phyloP scores from a whole-genome alignment of 2,329 filamentous ascomycete genomes.

The Arthroderma uncinatum region DNA sequence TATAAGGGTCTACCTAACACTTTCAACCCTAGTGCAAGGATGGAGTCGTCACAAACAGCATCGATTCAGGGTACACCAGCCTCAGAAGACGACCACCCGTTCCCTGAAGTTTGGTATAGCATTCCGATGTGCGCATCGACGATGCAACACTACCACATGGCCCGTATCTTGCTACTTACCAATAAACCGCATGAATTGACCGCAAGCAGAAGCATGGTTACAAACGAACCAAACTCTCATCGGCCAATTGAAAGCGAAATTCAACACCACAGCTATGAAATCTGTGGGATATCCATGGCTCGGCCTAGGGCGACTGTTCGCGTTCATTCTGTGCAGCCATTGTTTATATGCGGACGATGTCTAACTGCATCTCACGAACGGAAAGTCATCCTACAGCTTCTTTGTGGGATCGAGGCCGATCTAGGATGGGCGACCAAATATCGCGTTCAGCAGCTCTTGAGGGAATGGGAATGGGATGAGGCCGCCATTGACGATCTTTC shows the following conservation, averaged over 20 bases:
- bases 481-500: background rate
- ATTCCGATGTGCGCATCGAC: constrained; percentile 55
- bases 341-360: constrained; percentile 54
- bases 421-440: constrained; percentile 55
- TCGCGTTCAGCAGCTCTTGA: constrained; percentile 43
- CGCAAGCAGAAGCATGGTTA: constrained; percentile 42
- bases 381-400: constrained; percentile 43
- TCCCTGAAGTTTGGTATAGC: constrained; percentile 53
- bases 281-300: constrained; percentile 49
- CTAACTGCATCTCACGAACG: constrained; percentile 45
- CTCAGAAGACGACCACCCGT: constrained; percentile 29
- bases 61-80: constrained; percentile 19
- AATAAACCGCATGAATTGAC: constrained; percentile 36
- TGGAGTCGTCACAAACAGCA: constrained; percentile 27
- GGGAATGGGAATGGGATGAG: constrained; percentile 28
- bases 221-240: constrained; percentile 46
- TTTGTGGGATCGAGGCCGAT: constrained; percentile 51
- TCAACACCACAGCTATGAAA: constrained; percentile 49
- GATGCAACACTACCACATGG: constrained; percentile 40
- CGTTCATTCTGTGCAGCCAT: constrained; percentile 50
- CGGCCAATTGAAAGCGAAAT: constrained; percentile 47
- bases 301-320: constrained; percentile 48
- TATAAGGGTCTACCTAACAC: constrained; percentile 48
- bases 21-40: constrained; percentile 46
- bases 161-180: constrained; percentile 32